Percentiles rank a stretch among this genome's conserved stretches.
Conservation (phyloP, 257 asterid genomes). For the Solanum appendiculatum region DNA sequence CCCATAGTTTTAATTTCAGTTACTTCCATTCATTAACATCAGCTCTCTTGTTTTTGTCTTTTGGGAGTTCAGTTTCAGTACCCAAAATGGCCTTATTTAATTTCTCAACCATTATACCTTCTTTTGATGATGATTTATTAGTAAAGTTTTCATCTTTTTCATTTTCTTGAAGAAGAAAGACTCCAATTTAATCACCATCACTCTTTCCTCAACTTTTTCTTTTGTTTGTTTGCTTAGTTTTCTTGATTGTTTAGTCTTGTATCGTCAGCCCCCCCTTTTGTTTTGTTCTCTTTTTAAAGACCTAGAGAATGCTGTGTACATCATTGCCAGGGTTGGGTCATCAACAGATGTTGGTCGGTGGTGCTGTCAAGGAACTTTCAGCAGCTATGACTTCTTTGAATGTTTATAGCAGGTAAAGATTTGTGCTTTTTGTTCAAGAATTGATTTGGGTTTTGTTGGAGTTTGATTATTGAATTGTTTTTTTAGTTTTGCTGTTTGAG, state of each 20-base stretch:
- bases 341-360: slow-evolving; percentile 21
- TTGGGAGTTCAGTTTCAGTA: slow-evolving; percentile 32
- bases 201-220: neutral
- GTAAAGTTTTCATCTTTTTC: slow-evolving; percentile 9
- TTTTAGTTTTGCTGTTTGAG: neutral
- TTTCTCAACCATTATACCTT: slow-evolving; percentile 10
- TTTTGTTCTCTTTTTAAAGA: slow-evolving; percentile 2
- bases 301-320: slow-evolving; percentile 30
- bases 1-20: slow-evolving; percentile 15
- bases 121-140: slow-evolving; percentile 20
- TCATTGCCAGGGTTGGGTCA: slow-evolving; percentile 29
- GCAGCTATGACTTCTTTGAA: slow-evolving; percentile 21
- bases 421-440: slow-evolving; percentile 3
- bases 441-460: neutral
- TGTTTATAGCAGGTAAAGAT: slow-evolving; percentile 43
- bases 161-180: slow-evolving; percentile 12
- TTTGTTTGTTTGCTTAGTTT: neutral
- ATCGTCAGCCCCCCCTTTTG: slow-evolving; percentile 1
- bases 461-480: slow-evolving; percentile 3
- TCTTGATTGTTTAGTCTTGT: slow-evolving; percentile 20
- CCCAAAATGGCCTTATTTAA: slow-evolving; percentile 26
- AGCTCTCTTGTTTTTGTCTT: slow-evolving; percentile 28
- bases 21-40: slow-evolving; percentile 22
- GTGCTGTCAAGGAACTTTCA: slow-evolving; percentile 24
- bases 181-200: slow-evolving; percentile 18